Evolutionary conservation across 108 stramenopile species (phyloP).

Genomic region (Aurantiochytrium sp.): DNA sequence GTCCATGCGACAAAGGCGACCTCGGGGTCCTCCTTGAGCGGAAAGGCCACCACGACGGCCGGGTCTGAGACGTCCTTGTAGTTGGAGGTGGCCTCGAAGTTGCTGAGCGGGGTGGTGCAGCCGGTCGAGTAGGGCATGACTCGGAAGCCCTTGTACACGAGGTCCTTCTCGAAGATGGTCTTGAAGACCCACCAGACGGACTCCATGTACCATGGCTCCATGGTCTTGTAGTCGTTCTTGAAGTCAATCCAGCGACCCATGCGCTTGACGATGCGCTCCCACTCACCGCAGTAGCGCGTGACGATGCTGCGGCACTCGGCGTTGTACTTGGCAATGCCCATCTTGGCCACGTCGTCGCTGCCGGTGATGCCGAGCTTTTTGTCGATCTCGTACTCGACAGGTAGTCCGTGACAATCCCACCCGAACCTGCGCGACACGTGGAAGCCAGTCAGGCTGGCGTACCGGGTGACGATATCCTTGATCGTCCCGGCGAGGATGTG

Average conservation of each 20-base stretch:
- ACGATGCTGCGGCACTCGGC: slow-evolving; percentile 91
- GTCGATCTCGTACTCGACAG: slow-evolving; percentile 98
- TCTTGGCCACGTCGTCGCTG: slow-evolving; percentile 87
- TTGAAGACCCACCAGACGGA: slow-evolving; percentile 99
- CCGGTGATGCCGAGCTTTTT: slow-evolving; percentile 86
- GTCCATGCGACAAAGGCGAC: slow-evolving; percentile 56
- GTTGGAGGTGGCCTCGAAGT: slow-evolving; percentile 98
- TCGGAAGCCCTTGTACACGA: slow-evolving; percentile 98
- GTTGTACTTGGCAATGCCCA: slow-evolving; percentile 97
- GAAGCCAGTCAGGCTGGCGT: slow-evolving; percentile 86
- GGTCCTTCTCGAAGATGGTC: slow-evolving; percentile 76
- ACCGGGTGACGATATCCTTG: slow-evolving; percentile 97
- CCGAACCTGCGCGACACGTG: slow-evolving; percentile 89
- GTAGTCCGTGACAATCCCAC: slow-evolving; percentile 98
- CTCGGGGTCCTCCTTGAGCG: slow-evolving; percentile 68
- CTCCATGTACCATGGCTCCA: slow-evolving; percentile 98
- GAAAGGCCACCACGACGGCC: slow-evolving; percentile 93
- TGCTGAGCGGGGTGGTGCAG: slow-evolving; percentile 89
- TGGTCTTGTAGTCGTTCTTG: slow-evolving; percentile 98
- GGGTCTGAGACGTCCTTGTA: slow-evolving; percentile 98
- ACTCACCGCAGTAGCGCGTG: slow-evolving; percentile 89
- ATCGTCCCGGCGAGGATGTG: slow-evolving; percentile 99
- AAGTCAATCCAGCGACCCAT: slow-evolving; percentile 99
- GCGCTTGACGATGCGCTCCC: slow-evolving; percentile 87
- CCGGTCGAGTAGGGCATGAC: slow-evolving; percentile 98